phyloP scores from a whole-genome alignment of 2,329 filamentous ascomycete species.

The Trichoderma sp. region DNA sequence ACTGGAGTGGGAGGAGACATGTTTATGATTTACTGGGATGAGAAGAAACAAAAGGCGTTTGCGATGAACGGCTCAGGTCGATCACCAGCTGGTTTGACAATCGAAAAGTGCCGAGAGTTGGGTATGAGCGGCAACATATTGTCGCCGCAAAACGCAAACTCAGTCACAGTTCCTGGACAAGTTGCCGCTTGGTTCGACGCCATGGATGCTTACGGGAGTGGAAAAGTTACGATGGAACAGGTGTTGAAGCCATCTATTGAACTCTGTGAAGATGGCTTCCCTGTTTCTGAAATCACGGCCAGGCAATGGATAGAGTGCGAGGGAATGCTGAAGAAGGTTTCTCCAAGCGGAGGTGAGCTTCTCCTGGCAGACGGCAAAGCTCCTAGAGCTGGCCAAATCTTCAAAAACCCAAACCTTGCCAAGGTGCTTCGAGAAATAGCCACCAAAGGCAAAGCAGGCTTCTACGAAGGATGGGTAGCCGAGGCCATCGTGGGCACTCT shows the following conservation, averaged over 20 bases:
- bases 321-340: not conserved
- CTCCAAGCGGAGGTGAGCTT: conserved; percentile 1
- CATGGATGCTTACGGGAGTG: not conserved
- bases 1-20: conserved; percentile 16
- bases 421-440: conserved; percentile 9
- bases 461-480: conserved; percentile 16
- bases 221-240: conserved; percentile 2
- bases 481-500: not conserved
- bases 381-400: conserved; percentile 8
- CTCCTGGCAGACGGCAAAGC: not conserved
- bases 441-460: not conserved
- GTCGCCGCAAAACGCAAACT: not conserved
- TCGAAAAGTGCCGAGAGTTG: conserved; percentile 6
- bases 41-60: not conserved
- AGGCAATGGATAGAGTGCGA: conserved; percentile 18
- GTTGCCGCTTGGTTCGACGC: conserved; percentile 15
- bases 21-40: conserved; percentile 15
- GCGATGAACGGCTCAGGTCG: conserved; percentile 13
- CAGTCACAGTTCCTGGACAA: conserved; percentile 10
- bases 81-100: not conserved
- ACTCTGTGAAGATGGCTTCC: conserved; percentile 13
- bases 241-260: conserved; percentile 1
- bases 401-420: conserved; percentile 2
- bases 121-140: conserved; percentile 1
- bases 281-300: not conserved